A percentile compares a stretch with the other conserved stretches of the same genome.
Conservation (phyloP, 345 rosid genomes). For the Adansonia digitata region DNA sequence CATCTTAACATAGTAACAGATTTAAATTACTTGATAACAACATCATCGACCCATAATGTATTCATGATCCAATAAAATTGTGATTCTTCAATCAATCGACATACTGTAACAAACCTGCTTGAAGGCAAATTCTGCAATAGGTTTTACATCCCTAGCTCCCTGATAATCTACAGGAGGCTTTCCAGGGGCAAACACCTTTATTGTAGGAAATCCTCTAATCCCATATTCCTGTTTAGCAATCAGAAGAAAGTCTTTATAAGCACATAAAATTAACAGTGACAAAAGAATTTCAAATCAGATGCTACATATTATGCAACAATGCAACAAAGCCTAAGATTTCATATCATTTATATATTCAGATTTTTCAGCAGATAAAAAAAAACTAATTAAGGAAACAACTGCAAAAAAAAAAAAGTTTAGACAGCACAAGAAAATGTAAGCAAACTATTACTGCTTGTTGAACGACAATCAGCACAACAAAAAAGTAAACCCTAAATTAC, state of each 20-base stretch:
- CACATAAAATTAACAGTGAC: neutral
- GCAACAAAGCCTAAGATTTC: neutral
- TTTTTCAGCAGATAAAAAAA: neutral
- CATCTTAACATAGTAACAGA: neutral
- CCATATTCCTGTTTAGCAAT: slow-evolving; percentile 70
- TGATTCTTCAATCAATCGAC: neutral
- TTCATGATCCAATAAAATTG: neutral
- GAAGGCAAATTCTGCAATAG: slow-evolving; percentile 68
- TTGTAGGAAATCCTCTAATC: slow-evolving; percentile 86
- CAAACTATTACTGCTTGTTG: neutral
- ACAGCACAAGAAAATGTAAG: neutral
- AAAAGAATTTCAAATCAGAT: neutral
- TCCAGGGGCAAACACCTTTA: slow-evolving; percentile 84
- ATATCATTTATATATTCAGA: neutral
- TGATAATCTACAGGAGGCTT: slow-evolving; percentile 84
- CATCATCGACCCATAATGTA: neutral
- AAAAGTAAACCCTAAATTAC: neutral
- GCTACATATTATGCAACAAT: neutral
- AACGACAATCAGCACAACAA: neutral
- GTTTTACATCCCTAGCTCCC: slow-evolving; percentile 87
- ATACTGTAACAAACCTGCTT: slow-evolving; percentile 52
- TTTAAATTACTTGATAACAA: neutral
- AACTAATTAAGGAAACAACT: neutral
- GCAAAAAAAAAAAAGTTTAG: neutral
- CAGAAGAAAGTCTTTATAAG: neutral